Percentiles rank a stretch among this genome's conserved stretches.
Conservation (phyloP, 345 rosid genomes). For the Arabis alpina region DNA sequence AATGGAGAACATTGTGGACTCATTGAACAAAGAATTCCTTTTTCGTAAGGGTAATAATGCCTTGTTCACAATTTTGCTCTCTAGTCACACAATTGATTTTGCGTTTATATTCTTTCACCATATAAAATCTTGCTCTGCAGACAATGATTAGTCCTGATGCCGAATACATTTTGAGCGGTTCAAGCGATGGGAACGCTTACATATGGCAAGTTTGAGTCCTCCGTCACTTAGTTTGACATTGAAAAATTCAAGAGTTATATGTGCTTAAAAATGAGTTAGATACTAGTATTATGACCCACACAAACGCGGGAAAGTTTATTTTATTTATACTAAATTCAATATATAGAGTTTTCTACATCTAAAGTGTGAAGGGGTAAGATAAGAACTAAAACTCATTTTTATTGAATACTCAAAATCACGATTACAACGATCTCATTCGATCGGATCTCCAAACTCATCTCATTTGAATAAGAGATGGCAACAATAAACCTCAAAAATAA, state of each 20-base stretch:
- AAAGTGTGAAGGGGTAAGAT: too few species aligned
- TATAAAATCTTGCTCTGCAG: slow-evolving; percentile 47
- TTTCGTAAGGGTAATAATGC: slow-evolving; percentile 70
- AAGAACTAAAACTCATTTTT: too few species aligned
- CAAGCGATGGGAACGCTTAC: slow-evolving; percentile 83
- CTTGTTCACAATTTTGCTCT: neutral
- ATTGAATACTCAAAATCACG: too few species aligned
- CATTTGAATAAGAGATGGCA: too few species aligned
- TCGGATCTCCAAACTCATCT: too few species aligned
- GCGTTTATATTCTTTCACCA: slow-evolving; percentile 11
- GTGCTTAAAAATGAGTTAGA: neutral
- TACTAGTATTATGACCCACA: too few species aligned
- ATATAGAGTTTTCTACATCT: too few species aligned
- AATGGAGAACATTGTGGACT: too few species aligned
- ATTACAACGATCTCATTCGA: too few species aligned
- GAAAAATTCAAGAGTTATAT: slow-evolving; percentile 5
- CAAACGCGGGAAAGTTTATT: too few species aligned
- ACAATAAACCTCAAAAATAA: too few species aligned
- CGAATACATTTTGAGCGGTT: slow-evolving; percentile 76
- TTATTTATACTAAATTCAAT: too few species aligned
- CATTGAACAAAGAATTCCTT: slow-evolving; percentile 49
- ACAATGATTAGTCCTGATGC: slow-evolving; percentile 94
- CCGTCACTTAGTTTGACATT: slow-evolving; percentile 15
- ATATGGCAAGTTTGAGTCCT: slow-evolving; percentile 78
- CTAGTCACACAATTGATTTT: neutral